Evolutionary conservation across 164 flowering plant genomes (phyloP), one percentile per base, ranked within the genome.

Genomic region (Stephania cephalantha): DNA sequence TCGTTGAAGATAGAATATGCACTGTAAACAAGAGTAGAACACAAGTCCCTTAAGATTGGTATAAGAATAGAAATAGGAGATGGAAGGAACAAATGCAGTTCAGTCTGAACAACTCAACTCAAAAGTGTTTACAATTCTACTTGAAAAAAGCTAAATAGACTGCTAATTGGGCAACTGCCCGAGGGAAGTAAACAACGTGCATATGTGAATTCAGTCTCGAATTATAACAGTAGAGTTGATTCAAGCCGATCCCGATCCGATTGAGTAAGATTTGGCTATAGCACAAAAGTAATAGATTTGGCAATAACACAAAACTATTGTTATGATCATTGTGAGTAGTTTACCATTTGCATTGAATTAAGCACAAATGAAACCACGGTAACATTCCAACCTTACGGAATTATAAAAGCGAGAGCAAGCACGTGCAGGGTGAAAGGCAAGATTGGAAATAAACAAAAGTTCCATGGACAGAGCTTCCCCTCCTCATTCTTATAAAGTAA

Each of bases 1-100:
- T 95, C 97, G 68, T 95, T 95, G 87, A 95, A 95, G 82, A 95
- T 86, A 1, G 97, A 95, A 84, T 93, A 93, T 78, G 99, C 99
- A 83, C 99, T 95, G 97, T 83, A 79, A 29, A 50, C 10, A 48
- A 48, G n/a, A 74, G 9, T 29, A 63, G n/a, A 35, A 20, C 6
- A 46, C 2, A 7, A 7, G 46, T 48, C 1, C 42, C 5, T 45
- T 20, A 22, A 74, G 53, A 46, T 46, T n/a, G 29, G n/a, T 6
- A 52, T 9, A 63, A 25, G 50, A 46, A 0, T 25, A 11, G 50
- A 12, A 9, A n/a, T 45, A 30, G 5, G 7, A 31, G 12, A 5
- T 45, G 45, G 35, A 25, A 30, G 12, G 5, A 29, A 29, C 20
- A 25, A 64, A 15, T 15, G 17, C 18, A 9, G 17, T 55, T 55